Base-by-base conservation (phyloP, 306 rosid genomes). In the Canavalia ensiformis region DNA sequence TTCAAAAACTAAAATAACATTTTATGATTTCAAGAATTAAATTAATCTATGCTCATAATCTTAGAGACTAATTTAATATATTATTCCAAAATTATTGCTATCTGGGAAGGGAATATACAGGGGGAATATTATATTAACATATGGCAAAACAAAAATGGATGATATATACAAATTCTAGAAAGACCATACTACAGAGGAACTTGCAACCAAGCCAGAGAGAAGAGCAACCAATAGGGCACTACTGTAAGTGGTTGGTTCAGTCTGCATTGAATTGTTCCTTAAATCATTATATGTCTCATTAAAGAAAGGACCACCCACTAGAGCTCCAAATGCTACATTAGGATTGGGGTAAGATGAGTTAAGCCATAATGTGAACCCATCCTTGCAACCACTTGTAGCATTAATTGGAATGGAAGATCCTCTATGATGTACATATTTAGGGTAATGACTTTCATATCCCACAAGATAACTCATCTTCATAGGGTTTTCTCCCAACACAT, bases 341-440 rank as follows among this genome's bases (percentile, higher is more conserved):
- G 91, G 92, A 70, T 91, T 90, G 1, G 87, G 91, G 7, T 77
- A 0, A 29, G 81, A 65, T 18, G 85, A 86, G 59, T 89, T 41
- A 59, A 76, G 80, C 94, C 94, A 90, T 74, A 46, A 65, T 75
- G 66, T 78, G 77, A 93, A 93, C 78, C 91, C 96, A 73, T 86
- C 90, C 0, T 1, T 75, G 80, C 97, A 91, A 5, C 90, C 90
- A 30, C 90, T 89, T 7, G 59, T 64, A 49, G 91, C 89, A 81
- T 83, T 79, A 50, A 72, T 76, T 49, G 94, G 94, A 81, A 91
- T 93, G 12, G 94, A 93, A 71, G 94, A 81, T 85, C 92, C 96
- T 60, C 92, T 89, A 47, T 91, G 94, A 86, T 88, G 92, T 28
- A 89, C 86, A 57, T 84, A 79, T 72, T 79, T 83, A 8, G 97